Evolutionary conservation across 352 stramenopile genomes (phyloP), one percentile per base, ranked within the genome.

Genomic region (Globisporangium orthogonon): DNA sequence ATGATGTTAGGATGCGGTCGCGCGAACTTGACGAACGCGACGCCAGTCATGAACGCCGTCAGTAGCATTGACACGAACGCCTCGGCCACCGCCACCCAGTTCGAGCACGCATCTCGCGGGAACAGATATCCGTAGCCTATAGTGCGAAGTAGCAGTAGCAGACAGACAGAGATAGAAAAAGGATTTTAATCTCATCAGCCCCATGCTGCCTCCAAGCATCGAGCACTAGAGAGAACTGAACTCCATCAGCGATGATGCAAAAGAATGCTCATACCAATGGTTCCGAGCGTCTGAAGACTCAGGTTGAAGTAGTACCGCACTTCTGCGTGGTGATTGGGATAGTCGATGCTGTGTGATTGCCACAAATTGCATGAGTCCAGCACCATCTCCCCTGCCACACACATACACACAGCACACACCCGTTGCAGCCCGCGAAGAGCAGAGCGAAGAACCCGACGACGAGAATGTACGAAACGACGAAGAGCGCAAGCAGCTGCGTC

Each of bases 11-110:
- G 66, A 6, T 67, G 69, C 14, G 76, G 76, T 9, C 74, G 69
- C 4, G 76, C 74, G 56, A 85, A 83, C 50, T 87, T 87, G 35
- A 78, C 76, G 47, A 87, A 87, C 14, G 70, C 66, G n/a, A 87
- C 66, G 45, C 76, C 74, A 1, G 76, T 87, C 61, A 83, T 74
- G 49, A 85, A 75, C 40, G 76, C 80, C 17, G 67, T 74, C 10
- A 82, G 48, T 39, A 87, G 69, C 70, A 87, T 85, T 18, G 74
- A 74, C 7, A 76, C 51, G 48, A 85, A 85, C 6, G 72, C 70
- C 65, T 87, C 74, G 61, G 68, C n/a, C 30, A 70, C 69, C 18
- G 63, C 48, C 31, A 85, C 66, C 74, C 69, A 87, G 60, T 76
- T 79, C 2, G 74, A 69, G 55, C 76, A 87, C n/a, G 66, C 53